These are phyloP conservation scores for Penstemon davidsonii DNA, from an alignment of 257 asterid species.

Conservation along the genomic window DNA sequence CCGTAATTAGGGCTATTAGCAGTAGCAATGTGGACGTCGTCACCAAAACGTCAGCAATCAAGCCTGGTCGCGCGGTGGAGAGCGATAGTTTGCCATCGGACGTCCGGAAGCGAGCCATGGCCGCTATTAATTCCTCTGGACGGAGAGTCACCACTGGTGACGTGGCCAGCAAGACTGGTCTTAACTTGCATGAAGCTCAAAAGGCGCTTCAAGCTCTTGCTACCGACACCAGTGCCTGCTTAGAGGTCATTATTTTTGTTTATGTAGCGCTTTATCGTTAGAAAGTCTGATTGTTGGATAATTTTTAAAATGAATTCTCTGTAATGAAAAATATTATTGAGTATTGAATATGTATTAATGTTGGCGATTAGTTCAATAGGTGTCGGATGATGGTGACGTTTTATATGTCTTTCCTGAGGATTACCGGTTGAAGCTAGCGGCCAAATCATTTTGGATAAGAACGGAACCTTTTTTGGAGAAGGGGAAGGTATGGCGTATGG, in stretches of 20 bases:
- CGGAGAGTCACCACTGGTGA: conserved; percentile 91
- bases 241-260: conserved; percentile 54
- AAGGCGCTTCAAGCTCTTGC: conserved; percentile 97
- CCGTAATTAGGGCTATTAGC: conserved; percentile 54
- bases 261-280: no score
- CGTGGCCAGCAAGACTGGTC: conserved; percentile 93
- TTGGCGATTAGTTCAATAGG: conserved; percentile 45
- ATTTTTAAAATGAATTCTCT: background rate
- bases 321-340: conserved; percentile 6
- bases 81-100: conserved; percentile 83
- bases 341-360: conserved; percentile 21
- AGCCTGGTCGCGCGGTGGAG: conserved; percentile 80
- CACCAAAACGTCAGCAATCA: conserved; percentile 35
- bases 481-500: conserved; percentile 81
- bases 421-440: conserved; percentile 71
- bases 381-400: conserved; percentile 95
- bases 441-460: conserved; percentile 77
- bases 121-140: conserved; percentile 81
- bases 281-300: no score
- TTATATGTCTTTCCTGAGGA: conserved; percentile 79
- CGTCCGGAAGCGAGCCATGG: conserved; percentile 81
- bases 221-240: conserved; percentile 83
- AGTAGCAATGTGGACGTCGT: conserved; percentile 11
- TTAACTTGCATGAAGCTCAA: conserved; percentile 80
- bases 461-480: conserved; percentile 78